Percentiles rank a stretch among this genome's conserved stretches.
phyloP scores from a whole-genome alignment of 805 yeast species.

The Nakazawaea peltata region DNA sequence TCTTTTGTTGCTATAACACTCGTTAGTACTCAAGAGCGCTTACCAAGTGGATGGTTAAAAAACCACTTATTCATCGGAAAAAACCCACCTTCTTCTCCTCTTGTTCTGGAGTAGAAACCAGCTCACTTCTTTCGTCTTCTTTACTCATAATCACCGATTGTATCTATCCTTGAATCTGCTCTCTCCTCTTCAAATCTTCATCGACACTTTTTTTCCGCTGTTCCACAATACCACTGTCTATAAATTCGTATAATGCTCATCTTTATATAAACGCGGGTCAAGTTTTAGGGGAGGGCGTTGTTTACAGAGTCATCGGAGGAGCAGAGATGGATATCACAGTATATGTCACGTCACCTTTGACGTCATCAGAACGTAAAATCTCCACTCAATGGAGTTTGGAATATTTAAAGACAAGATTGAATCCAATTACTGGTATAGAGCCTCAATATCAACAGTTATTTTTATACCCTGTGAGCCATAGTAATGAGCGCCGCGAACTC shows the following conservation, averaged over 20 bases:
- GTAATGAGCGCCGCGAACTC: slow-evolving; percentile 27
- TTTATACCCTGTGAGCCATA: slow-evolving; percentile 31
- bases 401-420: slow-evolving; percentile 47
- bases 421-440: slow-evolving; percentile 68
- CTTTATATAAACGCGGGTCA: no score
- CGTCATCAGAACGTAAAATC: slow-evolving; percentile 63
- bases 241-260: no score
- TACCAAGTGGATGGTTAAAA: no score
- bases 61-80: no score
- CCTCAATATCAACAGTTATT: slow-evolving; percentile 45
- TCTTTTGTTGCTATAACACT: slow-evolving; percentile 4
- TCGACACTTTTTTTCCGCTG: no score
- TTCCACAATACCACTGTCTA: no score
- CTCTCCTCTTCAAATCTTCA: no score
- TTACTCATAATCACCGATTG: no score
- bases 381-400: slow-evolving; percentile 53
- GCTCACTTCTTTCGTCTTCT: no score
- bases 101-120: neutral
- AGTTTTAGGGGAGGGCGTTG: no score
- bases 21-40: slow-evolving; percentile 3
- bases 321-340: slow-evolving; percentile 35
- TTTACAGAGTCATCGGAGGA: no score
- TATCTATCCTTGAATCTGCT: no score
- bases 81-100: neutral
- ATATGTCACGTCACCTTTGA: slow-evolving; percentile 54